These are phyloP conservation scores for Populus euphratica DNA, from an alignment of 345 rosid genomes.

Conservation along the genomic window DNA sequence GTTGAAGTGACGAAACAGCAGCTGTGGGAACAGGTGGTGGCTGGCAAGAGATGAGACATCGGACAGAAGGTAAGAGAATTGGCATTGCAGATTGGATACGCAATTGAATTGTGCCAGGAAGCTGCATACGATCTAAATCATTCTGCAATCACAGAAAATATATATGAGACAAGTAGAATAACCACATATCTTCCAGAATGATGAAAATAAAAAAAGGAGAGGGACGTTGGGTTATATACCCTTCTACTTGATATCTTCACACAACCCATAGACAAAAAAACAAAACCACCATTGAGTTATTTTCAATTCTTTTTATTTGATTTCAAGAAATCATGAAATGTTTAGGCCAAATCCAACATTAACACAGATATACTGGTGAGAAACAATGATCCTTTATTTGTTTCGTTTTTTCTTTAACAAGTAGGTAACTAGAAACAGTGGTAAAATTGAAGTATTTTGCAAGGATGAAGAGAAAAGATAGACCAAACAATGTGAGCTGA, in stretches of 20 bases:
- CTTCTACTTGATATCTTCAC: no score
- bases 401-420: neutral
- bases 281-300: neutral
- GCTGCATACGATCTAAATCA: constrained; percentile 82
- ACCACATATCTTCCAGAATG: neutral
- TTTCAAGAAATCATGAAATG: neutral
- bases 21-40: constrained; percentile 59
- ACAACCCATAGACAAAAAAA: neutral
- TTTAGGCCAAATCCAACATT: neutral
- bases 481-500: neutral
- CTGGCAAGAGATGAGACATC: constrained; percentile 63
- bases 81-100: constrained; percentile 98
- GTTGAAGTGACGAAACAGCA: constrained; percentile 61
- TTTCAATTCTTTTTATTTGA: neutral
- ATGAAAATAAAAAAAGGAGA: neutral
- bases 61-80: constrained; percentile 52
- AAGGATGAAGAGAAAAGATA: neutral
- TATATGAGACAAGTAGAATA: neutral
- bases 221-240: neutral
- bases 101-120: constrained; percentile 81
- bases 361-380: neutral
- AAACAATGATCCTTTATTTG: neutral
- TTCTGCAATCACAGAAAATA: constrained; percentile 48
- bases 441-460: neutral
- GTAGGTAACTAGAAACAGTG: neutral